Evolutionary conservation across 1,284 basidiomycete species (phyloP).

Genomic region (Ganoderma boninense): DNA sequence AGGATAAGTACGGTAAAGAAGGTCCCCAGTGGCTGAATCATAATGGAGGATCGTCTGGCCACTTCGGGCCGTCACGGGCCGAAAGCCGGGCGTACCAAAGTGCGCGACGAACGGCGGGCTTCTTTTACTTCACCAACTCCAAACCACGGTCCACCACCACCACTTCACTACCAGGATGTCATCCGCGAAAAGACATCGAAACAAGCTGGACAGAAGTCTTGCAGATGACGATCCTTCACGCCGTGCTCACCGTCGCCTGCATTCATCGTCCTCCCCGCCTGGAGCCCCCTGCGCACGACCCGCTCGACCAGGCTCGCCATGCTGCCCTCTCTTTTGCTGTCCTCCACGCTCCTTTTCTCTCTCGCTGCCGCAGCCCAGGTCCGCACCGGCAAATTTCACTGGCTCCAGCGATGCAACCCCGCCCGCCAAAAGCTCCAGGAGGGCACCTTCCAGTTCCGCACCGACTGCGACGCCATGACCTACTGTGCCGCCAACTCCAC

Average conservation of each 20-base stretch:
- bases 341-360: conserved; percentile 51
- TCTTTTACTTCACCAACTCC: too few species aligned
- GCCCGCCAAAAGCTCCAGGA: conserved; percentile 72
- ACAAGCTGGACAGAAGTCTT: too few species aligned
- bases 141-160: too few species aligned
- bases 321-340: conserved; percentile 40
- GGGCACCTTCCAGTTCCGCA: conserved; percentile 79
- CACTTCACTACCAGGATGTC: too few species aligned
- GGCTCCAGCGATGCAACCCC: conserved; percentile 59
- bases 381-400: conserved; percentile 52
- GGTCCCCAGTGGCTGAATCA: too few species aligned
- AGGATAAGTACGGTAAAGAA: background rate
- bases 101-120: too few species aligned
- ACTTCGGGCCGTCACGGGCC: too few species aligned
- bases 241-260: background rate
- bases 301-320: conserved; percentile 11
- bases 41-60: too few species aligned
- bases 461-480: conserved; percentile 76
- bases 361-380: conserved; percentile 42
- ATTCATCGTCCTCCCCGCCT: background rate
- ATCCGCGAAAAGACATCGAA: too few species aligned
- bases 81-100: too few species aligned
- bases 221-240: too few species aligned
- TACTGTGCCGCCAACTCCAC: conserved; percentile 68
- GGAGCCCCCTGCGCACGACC: background rate